Base-by-base conservation (phyloP, 2,329 filamentous ascomycete species). In the Curvularia eragrostidis region DNA sequence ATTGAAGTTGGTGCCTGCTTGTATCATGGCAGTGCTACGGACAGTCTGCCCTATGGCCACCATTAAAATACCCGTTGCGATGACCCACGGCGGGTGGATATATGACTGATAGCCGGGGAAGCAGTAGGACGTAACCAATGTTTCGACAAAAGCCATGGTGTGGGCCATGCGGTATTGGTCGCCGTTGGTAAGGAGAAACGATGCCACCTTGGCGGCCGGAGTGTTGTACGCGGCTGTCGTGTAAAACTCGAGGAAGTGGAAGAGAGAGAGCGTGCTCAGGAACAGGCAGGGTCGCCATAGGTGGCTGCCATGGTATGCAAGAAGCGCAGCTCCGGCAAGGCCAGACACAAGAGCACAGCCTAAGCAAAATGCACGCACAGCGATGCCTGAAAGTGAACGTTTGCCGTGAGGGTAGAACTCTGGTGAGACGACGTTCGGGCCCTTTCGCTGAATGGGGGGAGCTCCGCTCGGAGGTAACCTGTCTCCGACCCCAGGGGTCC, bases 161-260 rank as follows among this genome's bases (percentile, higher is more conserved):
- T 99, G 93, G 1, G 95, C 95, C 65, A 91, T 84, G 61, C 90
- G 90, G 77, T 98, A 98, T 5, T 87, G 87, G 42, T 85, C 86
- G 75, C 95, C 95, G 76, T 99, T 99, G 48, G 87, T 87, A 34
- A 98, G 83, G 13, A 99, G 85, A 75, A 96, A 99, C 34, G 91
- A 90, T 52, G 85, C 85, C 19, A 93, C 82, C 23, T 83, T 85
- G 19, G 91, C 91, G 50, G 87, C 83, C 15, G 84, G 83, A 0
- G 91, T 91, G 77, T 98, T 98, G 79, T 90, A 91, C 54, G 84
- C 82, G 8, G 94, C 93, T 0, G 94, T 97, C 30, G 89, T 91
- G 83, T 88, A 96, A 82, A 93, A 99, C 79, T 99, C 95, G 76
- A 98, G 88, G 79, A 97, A 98, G 82, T 99, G 95, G 80, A 98